Conservation (phyloP, 371 early-diverging fungal genomes). For the Mucor indicus region DNA sequence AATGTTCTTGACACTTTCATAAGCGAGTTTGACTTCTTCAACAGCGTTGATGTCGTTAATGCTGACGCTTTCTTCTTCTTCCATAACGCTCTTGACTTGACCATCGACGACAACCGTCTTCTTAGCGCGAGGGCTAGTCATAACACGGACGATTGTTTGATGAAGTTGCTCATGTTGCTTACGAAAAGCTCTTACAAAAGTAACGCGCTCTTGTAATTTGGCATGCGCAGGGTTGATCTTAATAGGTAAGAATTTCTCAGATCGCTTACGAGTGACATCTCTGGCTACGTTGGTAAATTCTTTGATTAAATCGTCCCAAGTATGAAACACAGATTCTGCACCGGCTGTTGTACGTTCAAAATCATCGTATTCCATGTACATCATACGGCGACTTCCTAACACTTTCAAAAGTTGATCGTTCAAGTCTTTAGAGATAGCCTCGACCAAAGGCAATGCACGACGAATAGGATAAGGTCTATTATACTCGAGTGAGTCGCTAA, state of each 20-base stretch:
- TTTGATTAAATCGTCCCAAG: conserved; percentile 95
- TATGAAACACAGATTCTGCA: conserved; percentile 84
- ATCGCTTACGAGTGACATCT: conserved; percentile 89
- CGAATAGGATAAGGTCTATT: conserved; percentile 89
- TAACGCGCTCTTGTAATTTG: conserved; percentile 91
- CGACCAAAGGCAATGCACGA: conserved; percentile 90
- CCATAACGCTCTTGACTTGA: conserved; percentile 47
- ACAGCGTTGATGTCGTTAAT: conserved; percentile 75
- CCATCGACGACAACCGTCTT: conserved; percentile 53
- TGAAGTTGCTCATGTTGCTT: conserved; percentile 95
- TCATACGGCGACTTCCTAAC: conserved; percentile 83
- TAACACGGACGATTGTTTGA: conserved; percentile 91
- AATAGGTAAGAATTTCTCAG: conserved; percentile 93
- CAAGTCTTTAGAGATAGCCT: conserved; percentile 93
- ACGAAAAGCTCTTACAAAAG: conserved; percentile 88
- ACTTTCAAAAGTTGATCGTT: conserved; percentile 90
- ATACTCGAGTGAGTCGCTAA: no score
- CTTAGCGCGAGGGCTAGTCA: conserved; percentile 68
- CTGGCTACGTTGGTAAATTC: conserved; percentile 95
- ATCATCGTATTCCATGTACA: conserved; percentile 87
- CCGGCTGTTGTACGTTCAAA: conserved; percentile 85
- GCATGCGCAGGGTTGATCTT: conserved; percentile 91
- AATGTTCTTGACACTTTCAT: conserved; percentile 89
- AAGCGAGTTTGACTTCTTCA: conserved; percentile 90
- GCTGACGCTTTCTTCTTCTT: conserved; percentile 59